Base-by-base conservation (phyloP, 306 rosid species). In the Quercus alba region DNA sequence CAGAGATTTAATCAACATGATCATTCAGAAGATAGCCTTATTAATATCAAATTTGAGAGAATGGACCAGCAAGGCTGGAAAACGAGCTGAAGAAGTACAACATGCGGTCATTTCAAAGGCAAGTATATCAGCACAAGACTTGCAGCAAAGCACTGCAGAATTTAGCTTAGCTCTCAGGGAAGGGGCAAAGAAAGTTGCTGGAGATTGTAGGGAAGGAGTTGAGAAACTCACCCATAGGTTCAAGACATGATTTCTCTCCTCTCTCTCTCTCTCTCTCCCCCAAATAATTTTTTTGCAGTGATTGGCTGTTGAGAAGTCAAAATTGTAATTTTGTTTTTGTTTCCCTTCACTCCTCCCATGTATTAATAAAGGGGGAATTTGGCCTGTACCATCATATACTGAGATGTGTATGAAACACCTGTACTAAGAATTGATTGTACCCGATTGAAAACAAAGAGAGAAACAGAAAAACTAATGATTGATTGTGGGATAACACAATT, bases 171-270 rank as follows among this genome's bases (percentile, higher is more conserved):
- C 87, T 1, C 4, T 93, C 54, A 90, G 86, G 83, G 99, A 91
- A 68, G 92, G 98, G 28, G 89, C 93, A 52, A 93, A 91, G 90
- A 82, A 94, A 18, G 89, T 89, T 13, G 98, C 87, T 0, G 94
- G 89, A 56, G 98, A 93, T 76, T 95, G 97, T 78, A 90, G 91
- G 88, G 99, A 87, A 80, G 98, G 97, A 61, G 98, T 96, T 20
- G 98, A 86, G 88, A 96, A 89, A 85, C 86, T 96, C 77, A 84
- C 92, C 77, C 98, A 91, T 62, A 95, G 87, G 89, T 93, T 96
- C 82, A 93, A 88, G 87, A 85, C 94, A 62, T 93, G 84, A 92
- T 76, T 54, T 21, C 41, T 68, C 38, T 28, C 71, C n/a, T 8
- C 56, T 10, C 62, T 25, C 38, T 25, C 35, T 4, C 26, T n/a